Base-by-base conservation (phyloP, 208 protist genomes). In the Leishmania gerbilli region DNA sequence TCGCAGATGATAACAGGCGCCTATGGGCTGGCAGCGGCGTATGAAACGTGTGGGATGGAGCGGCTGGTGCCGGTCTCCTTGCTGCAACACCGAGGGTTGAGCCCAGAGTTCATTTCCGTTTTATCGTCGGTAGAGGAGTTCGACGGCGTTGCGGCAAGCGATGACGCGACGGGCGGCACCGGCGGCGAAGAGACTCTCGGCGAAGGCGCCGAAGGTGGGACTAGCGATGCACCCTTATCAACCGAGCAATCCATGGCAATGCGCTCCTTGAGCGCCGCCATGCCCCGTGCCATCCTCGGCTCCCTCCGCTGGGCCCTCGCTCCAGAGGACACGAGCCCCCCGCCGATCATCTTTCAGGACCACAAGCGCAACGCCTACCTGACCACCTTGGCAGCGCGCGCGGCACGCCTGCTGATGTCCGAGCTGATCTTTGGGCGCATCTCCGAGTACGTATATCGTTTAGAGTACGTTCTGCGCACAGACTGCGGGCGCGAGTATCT, bases 271-370 rank as follows among this genome's bases (percentile, higher is more conserved):
- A 51, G 45, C 27, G 68, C 42, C 34, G 74, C 53, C 51, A 80
- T 92, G 47, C 84, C 84, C 15, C 90, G 92, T 11, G 91, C 86
- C 40, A 64, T 95, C 21, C 87, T 97, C 19, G 93, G 93, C n/a
- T 80, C 85, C 34, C 83, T 97, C 65, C 93, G 93, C 31, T 96
- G 93, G 91, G 79, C 93, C 7, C 27, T 93, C 45, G 87, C 92
- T 68, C 86, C 88, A 21, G 85, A 89, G 45, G 79, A 77, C 24
- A 68, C 86, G 49, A 79, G 71, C 40, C 84, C 74, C 37, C 91
- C 89, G 2, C 79, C 88, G 0, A 68, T 47, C 34, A n/a, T 84
- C 11, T 45, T 62, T 77, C 27, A 13, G 42, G n/a, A 82, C 13
- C 47, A 64, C 58, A n/a, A 42, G 71, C 47, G 56, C 60, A 62